Conservation (phyloP, 306 rosid species). For the Ormosia semicastrata region DNA sequence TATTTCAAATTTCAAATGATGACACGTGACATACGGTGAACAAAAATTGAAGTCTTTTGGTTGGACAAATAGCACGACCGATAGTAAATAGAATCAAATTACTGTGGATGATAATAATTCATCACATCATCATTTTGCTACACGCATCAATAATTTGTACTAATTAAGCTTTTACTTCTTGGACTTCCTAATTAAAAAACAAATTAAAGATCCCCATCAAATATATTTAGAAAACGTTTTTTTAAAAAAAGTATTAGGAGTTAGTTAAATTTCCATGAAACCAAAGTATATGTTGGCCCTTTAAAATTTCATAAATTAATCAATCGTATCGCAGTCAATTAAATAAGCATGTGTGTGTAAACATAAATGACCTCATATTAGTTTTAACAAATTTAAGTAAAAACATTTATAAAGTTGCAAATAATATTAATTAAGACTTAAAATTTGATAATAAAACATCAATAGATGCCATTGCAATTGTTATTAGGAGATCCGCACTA, state of each 20-base stretch:
- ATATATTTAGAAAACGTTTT: neutral
- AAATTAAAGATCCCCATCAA: neutral
- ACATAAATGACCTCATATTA: no score
- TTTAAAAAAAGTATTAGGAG: neutral
- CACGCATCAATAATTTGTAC: neutral
- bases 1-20: no score
- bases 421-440: neutral
- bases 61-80: no score
- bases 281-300: neutral
- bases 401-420: neutral
- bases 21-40: no score
- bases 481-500: neutral
- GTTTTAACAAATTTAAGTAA: no score
- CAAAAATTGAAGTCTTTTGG: no score
- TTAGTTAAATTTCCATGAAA: neutral
- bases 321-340: neutral
- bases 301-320: neutral
- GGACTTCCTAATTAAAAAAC: neutral
- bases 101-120: no score
- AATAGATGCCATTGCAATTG: neutral
- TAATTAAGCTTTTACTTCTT: neutral
- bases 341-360: neutral
- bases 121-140: no score
- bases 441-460: neutral
- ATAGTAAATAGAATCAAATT: no score